phyloP scores from a whole-genome alignment of 2,329 filamentous ascomycete species.

The Aspergillus versicolor region DNA sequence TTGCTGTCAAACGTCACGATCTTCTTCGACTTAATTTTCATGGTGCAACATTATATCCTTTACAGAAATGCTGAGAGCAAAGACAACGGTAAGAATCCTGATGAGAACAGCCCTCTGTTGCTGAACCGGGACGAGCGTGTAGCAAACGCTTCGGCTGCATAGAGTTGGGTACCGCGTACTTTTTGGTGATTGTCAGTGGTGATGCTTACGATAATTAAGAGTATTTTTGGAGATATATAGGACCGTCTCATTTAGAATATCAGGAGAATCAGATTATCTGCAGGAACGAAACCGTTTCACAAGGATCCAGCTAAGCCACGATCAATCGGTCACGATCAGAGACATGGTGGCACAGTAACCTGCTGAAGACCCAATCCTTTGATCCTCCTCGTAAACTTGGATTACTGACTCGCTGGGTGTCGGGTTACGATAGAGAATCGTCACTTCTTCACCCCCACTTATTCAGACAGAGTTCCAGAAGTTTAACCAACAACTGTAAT shows the following conservation, averaged over 20 bases:
- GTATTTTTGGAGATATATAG: neutral
- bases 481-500: neutral
- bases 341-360: neutral
- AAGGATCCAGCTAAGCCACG: neutral
- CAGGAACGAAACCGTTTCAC: neutral
- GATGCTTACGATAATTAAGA: neutral
- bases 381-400: neutral
- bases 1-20: slow-evolving; percentile 82
- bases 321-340: neutral
- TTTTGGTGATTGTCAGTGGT: neutral
- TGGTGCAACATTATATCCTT: slow-evolving; percentile 82
- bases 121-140: slow-evolving; percentile 14
- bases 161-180: neutral
- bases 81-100: slow-evolving; percentile 18
- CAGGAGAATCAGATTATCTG: neutral
- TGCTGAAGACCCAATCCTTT: too few species aligned
- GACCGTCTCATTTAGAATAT: neutral
- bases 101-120: slow-evolving; percentile 31
- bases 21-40: slow-evolving; percentile 81
- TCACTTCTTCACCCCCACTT: neutral
- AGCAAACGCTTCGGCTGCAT: neutral
- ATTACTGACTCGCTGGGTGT: neutral
- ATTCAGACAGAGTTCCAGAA: neutral
- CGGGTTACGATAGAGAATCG: too few species aligned
- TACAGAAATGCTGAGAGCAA: slow-evolving; percentile 52